Evolutionary conservation across 176 grass and related monocot genomes (phyloP), one percentile per base, ranked within the genome.

Genomic region (Dactylis glomerata): DNA sequence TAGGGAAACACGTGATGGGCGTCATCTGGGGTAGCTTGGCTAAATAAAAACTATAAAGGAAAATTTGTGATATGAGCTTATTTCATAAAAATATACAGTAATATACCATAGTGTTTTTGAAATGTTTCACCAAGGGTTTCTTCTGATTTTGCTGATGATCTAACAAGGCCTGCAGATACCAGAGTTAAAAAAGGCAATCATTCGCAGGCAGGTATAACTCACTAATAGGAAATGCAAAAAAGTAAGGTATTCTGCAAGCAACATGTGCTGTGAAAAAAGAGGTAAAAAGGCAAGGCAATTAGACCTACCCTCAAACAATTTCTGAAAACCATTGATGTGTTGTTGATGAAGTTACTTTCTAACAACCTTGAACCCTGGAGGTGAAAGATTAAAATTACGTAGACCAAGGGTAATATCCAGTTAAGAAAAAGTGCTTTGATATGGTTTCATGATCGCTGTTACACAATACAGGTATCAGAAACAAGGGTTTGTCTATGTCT

Each of bases 261-360:
- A 5, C 41, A 3, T 68, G 3, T 50, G 49, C 31, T 79, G 74
- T 76, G 15, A 36, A 68, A 68, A 83, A 82, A 9, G 13, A 75
- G 59, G 27, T 76, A 33, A 26, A 73, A 78, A 83, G 42, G 61
- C 77, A 83, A 78, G 63, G 5, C 22, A 90, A 71, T 76, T 50
- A 69, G 10, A 42, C 82, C 56, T 91, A 97, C 95, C 90, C 95
- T 86, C 61, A 97, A 86, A 87, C 95, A 97, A 24, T 75, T 83
- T 56, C 95, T 75, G 36, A 97, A 92, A 83, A 97, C 92, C 92
- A 97, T 97, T 11, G 95, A 97, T 52, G 95, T 97, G 56, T 97
- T 97, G 67, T 97, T 97, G 38, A 97, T 94, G 74, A 97, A 97
- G 72, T 92, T 92, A 85, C 95, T 97, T 72, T 97, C 95, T 26